Base-by-base conservation (phyloP, 805 yeast genomes). In the Debaryomyces tyrocola region DNA sequence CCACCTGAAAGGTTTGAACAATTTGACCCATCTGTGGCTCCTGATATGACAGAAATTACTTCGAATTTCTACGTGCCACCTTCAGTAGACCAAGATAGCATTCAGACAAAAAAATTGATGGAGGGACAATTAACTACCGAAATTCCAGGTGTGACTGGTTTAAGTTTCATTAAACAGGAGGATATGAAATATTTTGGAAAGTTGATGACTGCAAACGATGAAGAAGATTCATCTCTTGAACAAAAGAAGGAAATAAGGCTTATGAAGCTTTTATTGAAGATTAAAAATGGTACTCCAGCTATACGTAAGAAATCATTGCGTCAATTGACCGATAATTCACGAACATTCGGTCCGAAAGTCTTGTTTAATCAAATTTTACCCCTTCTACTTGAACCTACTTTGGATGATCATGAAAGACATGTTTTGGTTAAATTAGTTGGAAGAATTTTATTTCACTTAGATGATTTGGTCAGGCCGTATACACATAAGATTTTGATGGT, bases 391-490 rank as follows among this genome's bases (percentile, higher is more conserved):
- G 96, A 89, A 50, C 82, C 82, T 34, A 64, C 79, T 3, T 65
- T 90, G 21, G 92, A 84, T 52, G 94, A 87, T 40, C 87, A 83
- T 52, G 97, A 92, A 62, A 76, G 96, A 14, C 95, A 89, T 67
- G 62, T 90, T 10, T 69, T 92, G 46, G 86, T 90, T 11, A 91
- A 90, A 62, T 79, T 88, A 7, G 67, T 87, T 11, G 89, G 84
- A 33, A 70, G 96, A 31, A 71, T 89, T 0, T 62, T 91, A 6
- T 81, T 79, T 59, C 83, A 77, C 52, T 67, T 91, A 12, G 90
- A 83, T 33, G 85, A 78, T 38, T 59, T 74, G 43, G 76, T 89
- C 2, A 69, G 84, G 37, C 96, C 97, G 0, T 87, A 74, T 54
- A 82, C 95, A 0, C 86, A 82, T 50, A 81, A 83, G 54, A 80